A percentile compares a stretch with the other conserved stretches of the same genome.
Evolutionary conservation across 768 basidiomycete genomes (phyloP).

Genomic region (Mycena alexandri): DNA sequence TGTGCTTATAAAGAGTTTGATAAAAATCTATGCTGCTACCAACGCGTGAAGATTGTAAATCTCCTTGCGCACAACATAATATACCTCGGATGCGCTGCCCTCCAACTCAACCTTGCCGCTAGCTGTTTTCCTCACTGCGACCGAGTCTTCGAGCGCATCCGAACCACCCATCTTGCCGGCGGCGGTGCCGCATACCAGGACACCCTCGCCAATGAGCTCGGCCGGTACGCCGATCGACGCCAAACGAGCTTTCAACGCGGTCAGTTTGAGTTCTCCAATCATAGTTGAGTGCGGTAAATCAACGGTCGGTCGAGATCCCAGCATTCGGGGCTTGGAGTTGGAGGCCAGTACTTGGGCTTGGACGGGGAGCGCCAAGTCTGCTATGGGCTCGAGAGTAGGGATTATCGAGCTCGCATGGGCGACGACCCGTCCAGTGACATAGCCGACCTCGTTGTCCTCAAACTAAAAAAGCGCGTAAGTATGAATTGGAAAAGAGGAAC

Average conservation of each 20-base stretch:
- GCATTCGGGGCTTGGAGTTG: conserved; percentile 53
- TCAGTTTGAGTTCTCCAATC: conserved; percentile 97
- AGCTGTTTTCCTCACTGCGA: conserved; percentile 90
- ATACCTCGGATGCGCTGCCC: conserved; percentile 89
- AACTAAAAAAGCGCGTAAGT: conserved; percentile 66
- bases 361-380: conserved; percentile 49
- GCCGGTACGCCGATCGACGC: conserved; percentile 83
- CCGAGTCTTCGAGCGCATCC: conserved; percentile 71
- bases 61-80: conserved; percentile 89
- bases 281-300: conserved; percentile 90
- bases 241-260: conserved; percentile 86
- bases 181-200: conserved; percentile 85
- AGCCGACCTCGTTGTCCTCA: conserved; percentile 97
- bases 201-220: conserved; percentile 97
- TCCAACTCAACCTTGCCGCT: conserved; percentile 91
- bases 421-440: conserved; percentile 89
- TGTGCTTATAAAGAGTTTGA: too few species aligned
- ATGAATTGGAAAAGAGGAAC: conserved; percentile 2
- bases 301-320: conserved; percentile 76
- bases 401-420: conserved; percentile 89
- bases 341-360: conserved; percentile 40
- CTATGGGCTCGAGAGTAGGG: conserved; percentile 82
- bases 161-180: conserved; percentile 57
- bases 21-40: conserved; percentile 66
- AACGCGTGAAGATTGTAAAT: conserved; percentile 93